Evolutionary conservation across 2,329 filamentous ascomycete genomes (phyloP).

Genomic region (Neonectria coccinea): DNA sequence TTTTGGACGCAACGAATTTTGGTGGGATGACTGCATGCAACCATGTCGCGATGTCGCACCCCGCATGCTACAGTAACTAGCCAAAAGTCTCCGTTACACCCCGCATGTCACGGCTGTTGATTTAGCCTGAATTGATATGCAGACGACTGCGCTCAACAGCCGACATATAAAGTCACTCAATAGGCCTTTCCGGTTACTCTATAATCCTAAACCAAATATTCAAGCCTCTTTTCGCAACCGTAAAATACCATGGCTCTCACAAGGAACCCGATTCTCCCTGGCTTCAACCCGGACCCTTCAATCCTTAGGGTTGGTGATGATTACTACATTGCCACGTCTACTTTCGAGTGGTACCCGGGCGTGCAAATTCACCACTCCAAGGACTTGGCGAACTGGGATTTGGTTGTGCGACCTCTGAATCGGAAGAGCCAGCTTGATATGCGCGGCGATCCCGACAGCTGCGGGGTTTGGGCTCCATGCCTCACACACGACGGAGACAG

Average conservation of each 20-base stretch:
- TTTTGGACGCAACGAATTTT: background rate
- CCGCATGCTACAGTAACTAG: conserved; percentile 8
- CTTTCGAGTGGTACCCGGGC: conserved; percentile 36
- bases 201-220: background rate
- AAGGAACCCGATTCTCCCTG: conserved; percentile 67
- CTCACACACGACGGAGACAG: conserved; percentile 69
- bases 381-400: conserved; percentile 35
- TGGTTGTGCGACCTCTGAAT: conserved; percentile 57
- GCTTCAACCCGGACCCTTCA: conserved; percentile 54
- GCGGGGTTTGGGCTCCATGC: conserved; percentile 74
- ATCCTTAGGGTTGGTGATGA: conserved; percentile 29
- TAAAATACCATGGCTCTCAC: conserved; percentile 57
- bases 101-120: conserved; percentile 15
- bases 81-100: conserved; percentile 3
- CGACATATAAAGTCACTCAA: background rate
- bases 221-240: background rate
- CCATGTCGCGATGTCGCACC: conserved; percentile 2
- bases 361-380: conserved; percentile 35
- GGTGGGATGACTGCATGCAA: background rate
- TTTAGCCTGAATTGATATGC: conserved; percentile 25
- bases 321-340: conserved; percentile 37
- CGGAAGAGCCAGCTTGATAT: conserved; percentile 66
- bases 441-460: conserved; percentile 70
- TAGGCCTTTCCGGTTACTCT: background rate
- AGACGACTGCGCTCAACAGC: background rate